Percentiles rank a stretch among this genome's conserved stretches.
These are phyloP conservation scores for Tuber calosporum DNA, from an alignment of 495 filamentous ascomycete species.

Conservation along the genomic window DNA sequence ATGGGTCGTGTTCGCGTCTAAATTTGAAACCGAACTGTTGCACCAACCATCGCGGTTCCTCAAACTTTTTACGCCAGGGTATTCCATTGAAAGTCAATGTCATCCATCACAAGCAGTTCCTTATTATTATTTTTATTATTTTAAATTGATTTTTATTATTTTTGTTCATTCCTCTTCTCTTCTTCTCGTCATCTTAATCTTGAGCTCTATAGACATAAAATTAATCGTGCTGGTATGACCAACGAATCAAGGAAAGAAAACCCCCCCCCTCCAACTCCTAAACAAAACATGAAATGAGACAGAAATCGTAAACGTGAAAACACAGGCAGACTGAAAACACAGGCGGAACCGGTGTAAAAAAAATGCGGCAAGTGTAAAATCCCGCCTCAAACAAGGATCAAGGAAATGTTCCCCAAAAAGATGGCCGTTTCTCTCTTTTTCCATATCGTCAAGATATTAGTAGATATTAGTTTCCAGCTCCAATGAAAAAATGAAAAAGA, in stretches of 20 bases:
- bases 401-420: not conserved
- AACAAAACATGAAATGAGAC: not conserved
- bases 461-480: slow-evolving; percentile 7
- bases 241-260: not conserved
- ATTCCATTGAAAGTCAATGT: not conserved
- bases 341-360: not conserved
- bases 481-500: not conserved
- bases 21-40: not conserved
- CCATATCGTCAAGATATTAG: slow-evolving; percentile 5
- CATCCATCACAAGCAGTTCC: not conserved
- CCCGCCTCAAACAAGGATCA: not conserved
- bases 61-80: not conserved
- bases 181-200: not conserved
- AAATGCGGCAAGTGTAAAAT: not conserved
- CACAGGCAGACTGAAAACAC: not conserved
- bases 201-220: slow-evolving; percentile 1
- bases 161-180: not conserved
- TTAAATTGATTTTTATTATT: not conserved
- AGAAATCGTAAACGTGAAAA: not conserved
- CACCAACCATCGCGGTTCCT: not conserved
- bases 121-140: too few species aligned
- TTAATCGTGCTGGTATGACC: not conserved
- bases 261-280: not conserved
- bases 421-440: not conserved
- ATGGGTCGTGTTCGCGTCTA: not conserved